Evolutionary conservation across 2,329 filamentous ascomycete genomes (phyloP), one percentile per base, ranked within the genome.

Genomic region (Achaetomium macrosporum): DNA sequence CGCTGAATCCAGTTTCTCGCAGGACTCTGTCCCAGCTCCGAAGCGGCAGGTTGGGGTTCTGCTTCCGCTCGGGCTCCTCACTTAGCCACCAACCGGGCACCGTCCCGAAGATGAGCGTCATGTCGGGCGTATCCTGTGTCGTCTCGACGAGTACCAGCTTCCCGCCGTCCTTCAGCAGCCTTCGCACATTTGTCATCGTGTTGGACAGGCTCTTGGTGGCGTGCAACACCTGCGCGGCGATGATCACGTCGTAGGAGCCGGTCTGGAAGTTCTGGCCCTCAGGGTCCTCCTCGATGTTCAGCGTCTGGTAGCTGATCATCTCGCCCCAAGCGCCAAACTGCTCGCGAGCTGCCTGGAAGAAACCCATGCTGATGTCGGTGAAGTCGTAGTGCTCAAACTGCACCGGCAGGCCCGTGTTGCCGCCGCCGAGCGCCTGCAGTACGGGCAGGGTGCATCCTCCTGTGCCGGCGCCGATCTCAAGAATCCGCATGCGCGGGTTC

Each of bases 391-490:
- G 54, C 5, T 39, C 59, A 5, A 53, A 36, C 0, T 44, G 41
- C 5, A 50, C 40, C 2, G 36, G 39, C 35, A 15, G 33, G 11
- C 11, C 10, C 33, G 33, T 12, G 33, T 11, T 11, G 11, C 33
- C 33, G 4, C 51, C 39, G 15, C 16, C 41, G 8, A 62, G 30
- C 1, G 54, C 61, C 3, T 57, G 42, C 2, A 76, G 56, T 5
- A 76, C 58, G 1, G 50, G 45, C 3, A 62, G 59, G 0, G 74
- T 76, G 0, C 71, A 65, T 2, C 67, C 67, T 0, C 72, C 74
- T 0, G 70, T 74, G 0, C 74, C 73, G 4, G 66, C 72, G 13
- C 74, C 73, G 5, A 74, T 64, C 56, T 68, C 66, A 5, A 78
- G 56, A 25, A 76, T 66, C 30, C 55, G 57, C 2, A 63, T 55